Base-by-base conservation (phyloP, 306 rosid species). In the Cicer bijugum region DNA sequence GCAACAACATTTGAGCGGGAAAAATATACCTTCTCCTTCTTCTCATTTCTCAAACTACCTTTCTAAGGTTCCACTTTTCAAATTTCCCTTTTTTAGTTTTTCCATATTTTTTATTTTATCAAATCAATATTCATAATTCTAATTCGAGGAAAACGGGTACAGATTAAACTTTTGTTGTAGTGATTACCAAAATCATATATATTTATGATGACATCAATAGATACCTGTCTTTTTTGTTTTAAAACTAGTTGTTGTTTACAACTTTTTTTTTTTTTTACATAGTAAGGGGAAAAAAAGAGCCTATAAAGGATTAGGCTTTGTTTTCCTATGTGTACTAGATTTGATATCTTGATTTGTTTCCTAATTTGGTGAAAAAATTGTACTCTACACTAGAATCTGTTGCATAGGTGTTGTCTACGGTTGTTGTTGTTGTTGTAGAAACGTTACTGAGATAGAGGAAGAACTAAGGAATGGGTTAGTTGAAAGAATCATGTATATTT, bases 1-100 rank as follows among this genome's bases (percentile, higher is more conserved):
- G 51, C 69, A 67, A 56, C n/a, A 67, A 53, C 66, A 82, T 78
- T 86, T 86, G 71, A 84, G 76, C 83, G 68, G 84, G 83, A 88
- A 72, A 73, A 72, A 47, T 0, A 43, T 0, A 73, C 0, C 50
- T 23, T 12, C 19, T 52, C 4, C 64, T 16, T 16, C 77, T 63
- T 38, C 70, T 74, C 69, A 48, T 12, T 84, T 50, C 81, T 76
- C 48, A 56, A 81, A 81, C 76, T 82, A 74, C 15, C 70, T 83
- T 86, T 81, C 66, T 40, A 69, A 74, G 78, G 85, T 82, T 86
- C 82, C 42, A 56, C 35, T 37, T 4, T 58, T 58, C 58, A 28
- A 11, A 28, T 28, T 58, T 28, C 64, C 1, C 16, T 58, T 59
- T 59, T 59, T 28, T 5, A 12, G 11, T 14, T 59, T 59, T 59